Evolutionary conservation across 129 eudicot genomes (phyloP).

Genomic region (Tanacetum coccineum): DNA sequence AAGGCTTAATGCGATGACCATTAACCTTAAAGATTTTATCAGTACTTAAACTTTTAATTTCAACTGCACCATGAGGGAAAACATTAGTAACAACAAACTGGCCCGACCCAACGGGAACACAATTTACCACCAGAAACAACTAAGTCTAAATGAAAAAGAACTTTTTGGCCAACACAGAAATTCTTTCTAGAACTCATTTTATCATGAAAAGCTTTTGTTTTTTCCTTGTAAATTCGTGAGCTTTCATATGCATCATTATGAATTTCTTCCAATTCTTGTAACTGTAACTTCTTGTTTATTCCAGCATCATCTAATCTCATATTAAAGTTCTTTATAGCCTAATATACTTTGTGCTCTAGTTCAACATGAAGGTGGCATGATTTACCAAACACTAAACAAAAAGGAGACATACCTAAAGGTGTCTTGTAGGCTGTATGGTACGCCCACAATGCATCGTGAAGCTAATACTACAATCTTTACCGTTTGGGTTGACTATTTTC

Average conservation of each 20-base stretch:
- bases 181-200: no score
- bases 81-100: not conserved
- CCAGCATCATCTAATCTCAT: not conserved
- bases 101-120: not conserved
- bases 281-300: no score
- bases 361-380: no score
- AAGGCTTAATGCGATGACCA: not conserved
- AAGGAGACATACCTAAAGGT: no score
- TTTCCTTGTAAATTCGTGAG: no score
- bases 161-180: not conserved
- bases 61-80: constrained; percentile 1
- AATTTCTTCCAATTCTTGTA: not conserved
- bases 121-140: not conserved
- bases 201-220: no score
- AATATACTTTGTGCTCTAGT: not conserved
- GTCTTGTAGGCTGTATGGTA: no score
- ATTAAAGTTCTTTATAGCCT: not conserved
- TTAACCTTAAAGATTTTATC: not conserved
- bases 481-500: no score
- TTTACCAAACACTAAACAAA: no score
- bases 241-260: not conserved
- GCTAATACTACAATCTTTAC: no score
- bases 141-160: not conserved
- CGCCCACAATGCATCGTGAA: no score
- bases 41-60: not conserved